Evolutionary conservation across 164 flowering plant species (phyloP).

Genomic region (Buxus sempervirens): DNA sequence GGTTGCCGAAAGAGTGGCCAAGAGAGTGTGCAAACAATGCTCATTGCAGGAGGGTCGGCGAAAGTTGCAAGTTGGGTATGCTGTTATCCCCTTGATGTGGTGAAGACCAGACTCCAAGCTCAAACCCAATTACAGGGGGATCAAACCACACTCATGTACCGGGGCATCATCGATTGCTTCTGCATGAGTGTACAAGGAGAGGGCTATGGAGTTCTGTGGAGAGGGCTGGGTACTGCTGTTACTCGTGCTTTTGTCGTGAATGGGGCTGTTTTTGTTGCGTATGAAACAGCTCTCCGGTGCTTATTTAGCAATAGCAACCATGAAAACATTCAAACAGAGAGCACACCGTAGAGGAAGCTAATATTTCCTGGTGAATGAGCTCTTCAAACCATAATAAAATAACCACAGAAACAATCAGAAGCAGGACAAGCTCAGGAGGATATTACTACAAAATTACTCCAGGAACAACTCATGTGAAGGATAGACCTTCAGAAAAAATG

Average conservation of each 20-base stretch:
- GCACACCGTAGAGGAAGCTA: background rate
- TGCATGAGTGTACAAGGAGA: constrained; percentile 56
- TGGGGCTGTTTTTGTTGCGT: constrained; percentile 76
- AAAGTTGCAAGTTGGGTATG: constrained; percentile 86
- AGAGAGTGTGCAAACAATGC: constrained; percentile 65
- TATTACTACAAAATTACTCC: no score
- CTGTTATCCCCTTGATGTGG: constrained; percentile 84
- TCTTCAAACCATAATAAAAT: no score
- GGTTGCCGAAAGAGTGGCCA: constrained; percentile 73
- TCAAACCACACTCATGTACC: constrained; percentile 33
- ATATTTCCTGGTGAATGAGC: background rate
- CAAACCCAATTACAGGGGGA: constrained; percentile 28
- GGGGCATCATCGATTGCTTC: constrained; percentile 70
- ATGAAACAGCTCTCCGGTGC: constrained; percentile 64
- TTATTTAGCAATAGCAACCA: constrained; percentile 33
- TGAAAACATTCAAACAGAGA: constrained; percentile 22
- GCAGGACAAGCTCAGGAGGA: no score
- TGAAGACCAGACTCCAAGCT: constrained; percentile 77
- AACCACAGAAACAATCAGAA: no score
- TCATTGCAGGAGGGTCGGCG: constrained; percentile 80
- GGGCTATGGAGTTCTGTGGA: constrained; percentile 62
- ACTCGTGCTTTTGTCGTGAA: constrained; percentile 85
- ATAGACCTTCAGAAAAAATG: no score
- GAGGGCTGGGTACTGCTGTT: constrained; percentile 80
- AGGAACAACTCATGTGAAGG: no score